Conservation (phyloP, 2,329 filamentous ascomycete genomes). For the Alternaria gaisen region DNA sequence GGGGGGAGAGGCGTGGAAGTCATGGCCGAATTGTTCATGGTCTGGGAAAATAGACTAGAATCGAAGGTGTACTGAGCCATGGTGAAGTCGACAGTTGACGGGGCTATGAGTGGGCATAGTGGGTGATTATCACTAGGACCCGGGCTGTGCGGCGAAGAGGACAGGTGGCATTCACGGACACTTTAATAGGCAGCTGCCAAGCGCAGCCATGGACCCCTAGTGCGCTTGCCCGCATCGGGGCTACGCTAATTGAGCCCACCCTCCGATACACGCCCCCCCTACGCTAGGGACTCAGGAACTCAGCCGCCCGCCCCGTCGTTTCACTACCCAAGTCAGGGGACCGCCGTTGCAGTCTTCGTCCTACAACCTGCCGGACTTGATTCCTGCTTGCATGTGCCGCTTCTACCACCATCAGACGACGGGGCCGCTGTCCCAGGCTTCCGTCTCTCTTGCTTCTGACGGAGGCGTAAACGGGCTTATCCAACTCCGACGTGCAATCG, state of each 20-base stretch:
- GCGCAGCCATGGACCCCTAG: slow-evolving; percentile 24
- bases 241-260: slow-evolving; percentile 10
- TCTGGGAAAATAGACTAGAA: slow-evolving; percentile 30
- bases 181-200: slow-evolving; percentile 46
- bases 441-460: not conserved
- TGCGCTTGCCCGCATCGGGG: slow-evolving; percentile 23
- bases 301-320: slow-evolving; percentile 37
- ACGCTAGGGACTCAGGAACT: slow-evolving; percentile 23
- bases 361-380: slow-evolving; percentile 18
- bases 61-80: slow-evolving; percentile 41
- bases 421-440: not conserved
- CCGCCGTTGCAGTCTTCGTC: slow-evolving; percentile 19
- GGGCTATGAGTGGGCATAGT: slow-evolving; percentile 43
- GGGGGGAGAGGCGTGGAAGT: slow-evolving; percentile 35
- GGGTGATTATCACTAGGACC: slow-evolving; percentile 34
- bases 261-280: slow-evolving; percentile 24
- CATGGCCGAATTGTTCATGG: slow-evolving; percentile 35
- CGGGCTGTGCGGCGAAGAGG: slow-evolving; percentile 37
- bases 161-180: slow-evolving; percentile 46
- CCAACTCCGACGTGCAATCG: slow-evolving; percentile 23
- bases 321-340: slow-evolving; percentile 36
- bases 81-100: slow-evolving; percentile 36
- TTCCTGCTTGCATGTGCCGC: slow-evolving; percentile 16
- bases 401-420: slow-evolving; percentile 5
- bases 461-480: not conserved